Base-by-base conservation (phyloP, 257 asterid genomes). In the Craterostigma plantagineum region DNA sequence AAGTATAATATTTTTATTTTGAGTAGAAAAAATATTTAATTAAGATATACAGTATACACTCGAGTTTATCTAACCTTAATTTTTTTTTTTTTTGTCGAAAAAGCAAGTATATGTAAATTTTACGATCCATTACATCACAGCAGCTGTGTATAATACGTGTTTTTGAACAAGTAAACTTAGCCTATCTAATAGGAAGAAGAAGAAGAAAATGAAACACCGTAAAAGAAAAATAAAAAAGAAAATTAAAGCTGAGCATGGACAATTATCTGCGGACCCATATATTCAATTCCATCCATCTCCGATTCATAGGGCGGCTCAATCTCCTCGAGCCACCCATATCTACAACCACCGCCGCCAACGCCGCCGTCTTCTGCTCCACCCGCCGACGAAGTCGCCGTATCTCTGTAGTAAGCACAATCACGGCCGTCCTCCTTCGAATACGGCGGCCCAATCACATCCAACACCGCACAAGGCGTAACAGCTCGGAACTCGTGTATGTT, bases 401-500 rank as follows among this genome's bases (percentile, higher is more conserved):
- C 95, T 59, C 8, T 66, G 46, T 79, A 83, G 42, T 58, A 63
- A 5, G 91, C 70, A 56, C 91, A 66, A 36, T 80, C 93, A 4
- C 93, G 75, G 14, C 80, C 84, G 3, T 82, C 85, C 2, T 66
- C 79, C 55, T 64, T 65, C 0, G 73, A 68, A 51, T 83, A 83
- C 3, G 95, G 92, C 3, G 92, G 95, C 10, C 92, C 95, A 5
- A 83, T 49, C 33, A 83, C 91, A 52, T 83, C 95, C 12, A 79
- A 83, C 38, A 83, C 69, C 0, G 78, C 95, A 63, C 95, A 83
- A 0, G 92, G 83, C 27, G 92, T 75, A 54, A 83, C 38, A 7
- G 92, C 95, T 45, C 42, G 69, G 55, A 76, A 83, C 54, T 79
- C 86, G 13, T 83, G 95, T 39, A 83, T 73, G 53, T 83, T 83